Conservation (phyloP, 148 eudicot species). For the Camellia japonica region DNA sequence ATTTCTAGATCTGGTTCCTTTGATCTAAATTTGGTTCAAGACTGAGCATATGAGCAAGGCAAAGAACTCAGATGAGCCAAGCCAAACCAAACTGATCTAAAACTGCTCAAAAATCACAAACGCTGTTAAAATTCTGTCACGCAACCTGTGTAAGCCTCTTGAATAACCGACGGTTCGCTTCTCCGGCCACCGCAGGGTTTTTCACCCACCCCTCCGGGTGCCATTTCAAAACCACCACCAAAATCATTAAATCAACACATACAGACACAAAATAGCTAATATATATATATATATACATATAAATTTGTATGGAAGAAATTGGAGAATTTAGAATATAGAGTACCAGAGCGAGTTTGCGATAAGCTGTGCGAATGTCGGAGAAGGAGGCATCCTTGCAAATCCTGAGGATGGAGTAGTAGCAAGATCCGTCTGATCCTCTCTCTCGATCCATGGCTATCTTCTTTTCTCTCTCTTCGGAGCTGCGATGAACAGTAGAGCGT, state of each 20-base stretch:
- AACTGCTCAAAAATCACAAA: not conserved
- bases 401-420: constrained; percentile 77
- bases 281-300: not conserved
- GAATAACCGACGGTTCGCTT: constrained; percentile 72
- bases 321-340: not conserved
- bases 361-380: constrained; percentile 76
- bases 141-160: constrained; percentile 86
- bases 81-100: no score
- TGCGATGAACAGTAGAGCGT: no score
- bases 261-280: not conserved
- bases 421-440: constrained; percentile 47
- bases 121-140: not conserved
- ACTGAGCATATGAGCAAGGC: no score
- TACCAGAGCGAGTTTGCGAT: constrained; percentile 93
- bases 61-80: no score
- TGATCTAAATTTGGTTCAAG: no score
- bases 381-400: constrained; percentile 63
- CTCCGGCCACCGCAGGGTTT: constrained; percentile 59
- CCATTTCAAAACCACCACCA: constrained; percentile 49
- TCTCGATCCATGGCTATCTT: constrained; percentile 38
- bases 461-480: not conserved
- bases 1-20: no score
- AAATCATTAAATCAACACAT: not conserved
- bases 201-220: constrained; percentile 76
- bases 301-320: not conserved